Percentiles rank a stretch among this genome's conserved stretches.
Evolutionary conservation across 83 land plant species (phyloP).

Genomic region (Picea mariana): DNA sequence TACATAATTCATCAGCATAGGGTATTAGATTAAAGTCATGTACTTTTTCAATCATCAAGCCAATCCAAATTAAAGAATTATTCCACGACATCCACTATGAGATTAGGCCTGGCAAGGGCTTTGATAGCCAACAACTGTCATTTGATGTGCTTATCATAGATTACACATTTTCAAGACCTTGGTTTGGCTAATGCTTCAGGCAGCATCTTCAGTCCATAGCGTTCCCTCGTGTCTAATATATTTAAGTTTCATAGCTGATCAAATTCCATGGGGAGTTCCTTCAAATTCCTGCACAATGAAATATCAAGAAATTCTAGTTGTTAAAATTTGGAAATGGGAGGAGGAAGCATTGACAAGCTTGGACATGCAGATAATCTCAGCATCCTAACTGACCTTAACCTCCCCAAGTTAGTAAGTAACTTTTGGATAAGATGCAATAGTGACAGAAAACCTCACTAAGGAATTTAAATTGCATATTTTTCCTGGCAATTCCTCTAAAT

Average conservation of each 20-base stretch:
- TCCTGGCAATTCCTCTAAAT: too few species aligned
- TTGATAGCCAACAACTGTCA: not conserved
- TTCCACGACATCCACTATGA: too few species aligned
- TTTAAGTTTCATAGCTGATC: slow-evolving; percentile 33
- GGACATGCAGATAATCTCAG: slow-evolving; percentile 52
- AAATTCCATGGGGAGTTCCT: slow-evolving; percentile 42
- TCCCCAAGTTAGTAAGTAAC: slow-evolving; percentile 38
- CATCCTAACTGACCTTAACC: slow-evolving; percentile 28
- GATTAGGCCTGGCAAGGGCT: not conserved
- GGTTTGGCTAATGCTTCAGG: slow-evolving; percentile 25
- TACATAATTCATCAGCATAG: too few species aligned
- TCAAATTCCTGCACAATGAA: slow-evolving; percentile 41
- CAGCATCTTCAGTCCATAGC: slow-evolving; percentile 28
- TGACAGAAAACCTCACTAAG: not conserved
- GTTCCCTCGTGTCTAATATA: slow-evolving; percentile 65
- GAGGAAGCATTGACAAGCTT: slow-evolving; percentile 35
- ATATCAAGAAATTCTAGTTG: slow-evolving; percentile 48
- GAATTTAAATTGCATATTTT: too few species aligned
- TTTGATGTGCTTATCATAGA: slow-evolving; percentile 19
- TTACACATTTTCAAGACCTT: slow-evolving; percentile 32
- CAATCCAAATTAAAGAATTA: too few species aligned
- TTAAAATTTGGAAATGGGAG: slow-evolving; percentile 25
- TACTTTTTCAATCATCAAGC: too few species aligned
- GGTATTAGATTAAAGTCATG: too few species aligned
- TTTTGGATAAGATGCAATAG: slow-evolving; percentile 39